Conservation (phyloP, 805 yeast species). For the Starmerella floris region DNA sequence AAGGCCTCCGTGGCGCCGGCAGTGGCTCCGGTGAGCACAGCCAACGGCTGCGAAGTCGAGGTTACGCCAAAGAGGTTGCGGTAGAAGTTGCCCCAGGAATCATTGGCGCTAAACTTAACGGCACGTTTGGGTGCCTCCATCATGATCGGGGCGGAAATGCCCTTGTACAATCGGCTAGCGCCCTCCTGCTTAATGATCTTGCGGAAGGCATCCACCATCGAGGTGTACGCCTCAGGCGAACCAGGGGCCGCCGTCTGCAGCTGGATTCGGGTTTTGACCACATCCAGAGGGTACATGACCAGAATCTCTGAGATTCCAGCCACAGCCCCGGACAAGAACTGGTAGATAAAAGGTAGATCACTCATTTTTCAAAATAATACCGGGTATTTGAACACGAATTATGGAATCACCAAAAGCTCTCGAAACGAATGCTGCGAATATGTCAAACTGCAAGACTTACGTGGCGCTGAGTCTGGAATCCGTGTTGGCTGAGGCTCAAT, state of each 20-base stretch:
- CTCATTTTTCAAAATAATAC: too few species aligned
- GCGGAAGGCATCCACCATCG: slow-evolving; percentile 69
- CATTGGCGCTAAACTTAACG: slow-evolving; percentile 95
- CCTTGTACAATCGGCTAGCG: slow-evolving; percentile 68
- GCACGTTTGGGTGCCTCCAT: slow-evolving; percentile 99
- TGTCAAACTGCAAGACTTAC: not conserved
- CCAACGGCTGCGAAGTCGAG: slow-evolving; percentile 64
- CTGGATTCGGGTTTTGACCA: slow-evolving; percentile 93
- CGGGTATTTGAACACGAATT: too few species aligned
- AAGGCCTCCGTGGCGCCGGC: slow-evolving; percentile 97
- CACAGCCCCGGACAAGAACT: slow-evolving; percentile 81
- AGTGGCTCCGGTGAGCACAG: slow-evolving; percentile 88
- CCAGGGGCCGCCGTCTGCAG: slow-evolving; percentile 44
- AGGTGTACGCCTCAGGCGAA: slow-evolving; percentile 47
- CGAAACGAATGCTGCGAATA: too few species aligned
- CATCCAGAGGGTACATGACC: slow-evolving; percentile 93
- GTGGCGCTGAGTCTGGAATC: not conserved
- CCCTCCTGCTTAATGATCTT: slow-evolving; percentile 86
- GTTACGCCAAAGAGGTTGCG: slow-evolving; percentile 53
- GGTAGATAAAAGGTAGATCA: slow-evolving; percentile 71
- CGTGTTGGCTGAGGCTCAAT: not conserved
- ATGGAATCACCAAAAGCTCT: too few species aligned
- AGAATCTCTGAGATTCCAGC: slow-evolving; percentile 96
- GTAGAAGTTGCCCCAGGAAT: slow-evolving; percentile 86
- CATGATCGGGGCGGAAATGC: slow-evolving; percentile 88